Percentiles rank a stretch among this genome's conserved stretches.
phyloP scores from a whole-genome alignment of 1,139 yeast genomes.

The Yamadazyma dendronema region DNA sequence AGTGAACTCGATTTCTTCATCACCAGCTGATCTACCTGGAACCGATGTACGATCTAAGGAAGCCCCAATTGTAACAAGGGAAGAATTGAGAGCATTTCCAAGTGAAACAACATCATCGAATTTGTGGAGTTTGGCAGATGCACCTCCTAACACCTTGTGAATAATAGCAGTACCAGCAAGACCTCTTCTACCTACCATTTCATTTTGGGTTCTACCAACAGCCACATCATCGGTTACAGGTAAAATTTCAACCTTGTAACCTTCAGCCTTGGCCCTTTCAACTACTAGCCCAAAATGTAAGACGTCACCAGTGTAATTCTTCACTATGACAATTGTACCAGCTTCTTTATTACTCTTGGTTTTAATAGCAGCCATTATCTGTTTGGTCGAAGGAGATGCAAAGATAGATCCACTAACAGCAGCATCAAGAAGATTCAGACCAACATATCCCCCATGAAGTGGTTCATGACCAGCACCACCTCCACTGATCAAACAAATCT shows the following conservation, averaged over 20 bases:
- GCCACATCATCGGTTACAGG: slow-evolving; percentile 90
- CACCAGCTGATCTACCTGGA: slow-evolving; percentile 67
- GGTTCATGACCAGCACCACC: slow-evolving; percentile 99
- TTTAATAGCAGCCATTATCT: slow-evolving; percentile 69
- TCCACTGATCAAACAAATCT: slow-evolving; percentile 77
- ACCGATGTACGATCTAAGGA: slow-evolving; percentile 87
- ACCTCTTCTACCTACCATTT: slow-evolving; percentile 90
- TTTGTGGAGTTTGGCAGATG: slow-evolving; percentile 42
- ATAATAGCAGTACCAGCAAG: slow-evolving; percentile 86
- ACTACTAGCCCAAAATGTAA: slow-evolving; percentile 89
- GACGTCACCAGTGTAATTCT: slow-evolving; percentile 93
- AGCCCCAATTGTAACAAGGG: slow-evolving; percentile 83
- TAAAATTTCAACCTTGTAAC: slow-evolving; percentile 67
- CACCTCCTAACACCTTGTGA: slow-evolving; percentile 84
- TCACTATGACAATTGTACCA: slow-evolving; percentile 75
- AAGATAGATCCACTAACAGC: slow-evolving; percentile 88
- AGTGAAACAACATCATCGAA: slow-evolving; percentile 40
- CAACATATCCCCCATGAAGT: slow-evolving; percentile 87
- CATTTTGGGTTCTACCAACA: slow-evolving; percentile 83
- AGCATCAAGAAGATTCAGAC: slow-evolving; percentile 75
- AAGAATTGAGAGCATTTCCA: slow-evolving; percentile 61
- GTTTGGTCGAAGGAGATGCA: slow-evolving; percentile 93
- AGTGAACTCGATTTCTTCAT: slow-evolving; percentile 35
- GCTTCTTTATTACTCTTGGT: slow-evolving; percentile 52
- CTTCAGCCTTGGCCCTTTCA: slow-evolving; percentile 79